Base-by-base conservation (phyloP, 805 yeast genomes). In the Debaryomyces tyrocola region DNA sequence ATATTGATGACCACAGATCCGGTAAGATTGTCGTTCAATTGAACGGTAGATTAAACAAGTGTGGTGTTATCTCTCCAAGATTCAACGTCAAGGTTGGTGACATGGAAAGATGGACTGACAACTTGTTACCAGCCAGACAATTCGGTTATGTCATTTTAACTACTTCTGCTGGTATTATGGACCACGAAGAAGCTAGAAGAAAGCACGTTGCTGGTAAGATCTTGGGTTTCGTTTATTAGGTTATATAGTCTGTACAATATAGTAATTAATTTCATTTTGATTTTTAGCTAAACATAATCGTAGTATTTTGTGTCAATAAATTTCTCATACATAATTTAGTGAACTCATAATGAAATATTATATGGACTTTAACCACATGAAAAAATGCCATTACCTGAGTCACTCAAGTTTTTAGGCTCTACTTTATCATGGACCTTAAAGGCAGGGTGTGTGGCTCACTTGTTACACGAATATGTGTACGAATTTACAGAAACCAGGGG, bases 111-210 rank as follows among this genome's bases (percentile, higher is more conserved):
- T 91, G 98, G 98, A 90, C 96, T 64, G 96, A 85, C 77, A 90
- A 91, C 87, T 85, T 91, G 73, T 83, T 91, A 73, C 98, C 98
- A 75, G 96, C 98, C 60, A 90, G 98, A 87, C 98, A 91, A 79
- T 92, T 91, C 70, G 98, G 98, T 80, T 90, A 78, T 85, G 91
- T 91, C 69, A 88, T 91, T 77, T 85, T 91, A 74, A 92, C 98
- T 78, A 91, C 98, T 66, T 92, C 98, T 67, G 97, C 97, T 66
- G 98, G 98, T 80, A 91, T 91, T 67, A 90, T 91, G 96, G 97
- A 92, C 83, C 98, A 91, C 82, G 97, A 92, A 84, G 97, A 92
- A 83, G 98, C 98, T 69, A 89, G 96, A 85, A 87, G 97, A 85
- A 92, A 92, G 87, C 97, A 91, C 81, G 97, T 91, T 64, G 90